These are phyloP conservation scores for Gaeumannomyces sp. DNA, from an alignment of 2,329 filamentous ascomycete genomes.

Conservation along the genomic window DNA sequence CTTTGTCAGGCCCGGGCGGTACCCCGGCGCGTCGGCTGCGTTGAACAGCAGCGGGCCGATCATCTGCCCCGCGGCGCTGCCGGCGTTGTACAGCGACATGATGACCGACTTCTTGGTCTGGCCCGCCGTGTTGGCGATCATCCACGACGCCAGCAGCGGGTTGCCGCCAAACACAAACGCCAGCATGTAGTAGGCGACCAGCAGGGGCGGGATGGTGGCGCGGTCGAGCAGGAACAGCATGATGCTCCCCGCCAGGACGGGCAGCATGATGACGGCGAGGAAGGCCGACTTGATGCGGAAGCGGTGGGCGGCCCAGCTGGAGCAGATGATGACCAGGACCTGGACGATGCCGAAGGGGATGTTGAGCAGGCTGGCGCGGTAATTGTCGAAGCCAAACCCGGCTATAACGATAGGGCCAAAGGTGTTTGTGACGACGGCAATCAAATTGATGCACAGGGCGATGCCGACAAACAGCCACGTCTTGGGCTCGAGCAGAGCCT, in stretches of 20 bases:
- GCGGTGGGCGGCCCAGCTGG: conserved; percentile 52
- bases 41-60: conserved; percentile 59
- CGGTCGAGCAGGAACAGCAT: conserved; percentile 50
- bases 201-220: conserved; percentile 35
- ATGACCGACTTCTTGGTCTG: conserved; percentile 50
- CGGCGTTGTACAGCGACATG: conserved; percentile 59
- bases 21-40: conserved; percentile 49
- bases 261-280: conserved; percentile 47
- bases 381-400: conserved; percentile 54
- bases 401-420: conserved; percentile 59
- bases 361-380: conserved; percentile 53
- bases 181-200: conserved; percentile 59
- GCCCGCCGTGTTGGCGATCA: conserved; percentile 62
- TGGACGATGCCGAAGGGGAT: conserved; percentile 62
- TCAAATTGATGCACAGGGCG: conserved; percentile 57
- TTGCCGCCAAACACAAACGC: conserved; percentile 62
- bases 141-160: conserved; percentile 62
- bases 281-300: conserved; percentile 51
- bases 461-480: conserved; percentile 56
- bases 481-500: conserved; percentile 42
- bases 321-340: conserved; percentile 50
- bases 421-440: conserved; percentile 55
- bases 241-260: conserved; percentile 53
- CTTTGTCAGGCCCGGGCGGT: conserved; percentile 49
- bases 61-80: conserved; percentile 57